phyloP scores from a whole-genome alignment of 176 grass and related monocot genomes.

The Lolium multiflorum region DNA sequence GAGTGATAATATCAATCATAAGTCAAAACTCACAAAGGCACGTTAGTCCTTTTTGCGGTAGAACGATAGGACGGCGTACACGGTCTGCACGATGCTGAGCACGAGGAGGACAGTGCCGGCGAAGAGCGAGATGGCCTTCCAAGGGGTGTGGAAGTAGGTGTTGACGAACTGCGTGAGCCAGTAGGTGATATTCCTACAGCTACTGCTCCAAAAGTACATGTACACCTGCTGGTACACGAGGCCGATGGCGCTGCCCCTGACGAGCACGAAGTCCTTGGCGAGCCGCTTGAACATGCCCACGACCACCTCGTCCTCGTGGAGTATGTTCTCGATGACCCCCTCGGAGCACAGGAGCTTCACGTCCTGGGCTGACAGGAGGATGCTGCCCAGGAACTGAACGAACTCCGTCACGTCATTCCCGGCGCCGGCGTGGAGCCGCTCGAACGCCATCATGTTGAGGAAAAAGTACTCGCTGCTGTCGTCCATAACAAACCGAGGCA shows the following conservation, averaged over 20 bases:
- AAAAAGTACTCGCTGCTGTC: constrained; percentile 57
- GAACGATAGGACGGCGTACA: constrained; percentile 45
- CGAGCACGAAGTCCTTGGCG: constrained; percentile 49
- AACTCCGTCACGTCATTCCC: constrained; percentile 56
- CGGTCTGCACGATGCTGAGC: constrained; percentile 50
- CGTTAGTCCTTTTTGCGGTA: background rate
- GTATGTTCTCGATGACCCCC: constrained; percentile 48
- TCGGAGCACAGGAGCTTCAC: constrained; percentile 53
- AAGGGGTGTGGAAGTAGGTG: constrained; percentile 64
- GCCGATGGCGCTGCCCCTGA: constrained; percentile 28
- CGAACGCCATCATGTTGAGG: constrained; percentile 68
- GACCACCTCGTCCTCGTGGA: constrained; percentile 50
- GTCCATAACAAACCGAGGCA: constrained; percentile 52
- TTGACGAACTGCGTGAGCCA: constrained; percentile 49
- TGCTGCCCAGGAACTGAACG: constrained; percentile 68
- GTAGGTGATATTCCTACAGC: background rate
- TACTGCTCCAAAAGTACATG: constrained; percentile 33
- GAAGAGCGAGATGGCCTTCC: constrained; percentile 50
- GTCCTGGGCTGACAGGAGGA: constrained; percentile 53
- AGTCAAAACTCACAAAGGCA: no score
- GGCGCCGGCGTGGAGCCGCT: constrained; percentile 56
- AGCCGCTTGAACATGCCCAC: constrained; percentile 55
- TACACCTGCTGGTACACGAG: constrained; percentile 47
- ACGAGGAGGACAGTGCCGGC: constrained; percentile 50
- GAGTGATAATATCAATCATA: no score